Evolutionary conservation across 495 filamentous ascomycete species (phyloP).

Genomic region (Penicillium antarcticum): DNA sequence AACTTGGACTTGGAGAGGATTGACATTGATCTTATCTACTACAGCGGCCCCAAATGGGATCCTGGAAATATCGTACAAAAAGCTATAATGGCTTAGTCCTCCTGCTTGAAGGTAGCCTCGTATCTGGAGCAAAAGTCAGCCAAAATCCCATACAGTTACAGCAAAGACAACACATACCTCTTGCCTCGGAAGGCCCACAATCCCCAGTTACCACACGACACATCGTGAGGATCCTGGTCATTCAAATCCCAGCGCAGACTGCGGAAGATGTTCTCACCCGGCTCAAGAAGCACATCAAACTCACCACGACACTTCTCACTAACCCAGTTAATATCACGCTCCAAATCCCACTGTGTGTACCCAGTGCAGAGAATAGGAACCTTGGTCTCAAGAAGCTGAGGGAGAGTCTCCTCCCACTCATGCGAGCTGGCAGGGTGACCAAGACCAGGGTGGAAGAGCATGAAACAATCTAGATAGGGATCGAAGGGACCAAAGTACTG

Average conservation of each 20-base stretch:
- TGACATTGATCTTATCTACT: constrained; percentile 10
- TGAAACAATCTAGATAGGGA: constrained; percentile 94
- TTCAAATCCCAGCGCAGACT: constrained; percentile 97
- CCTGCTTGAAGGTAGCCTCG: constrained; percentile 35
- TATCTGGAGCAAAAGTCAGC: constrained; percentile 29
- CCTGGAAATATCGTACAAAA: constrained; percentile 24
- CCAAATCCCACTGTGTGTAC: constrained; percentile 93
- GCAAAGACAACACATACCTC: constrained; percentile 59
- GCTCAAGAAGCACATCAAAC: constrained; percentile 86
- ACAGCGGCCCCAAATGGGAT: neutral
- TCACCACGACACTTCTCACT: constrained; percentile 78
- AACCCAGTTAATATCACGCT: constrained; percentile 86
- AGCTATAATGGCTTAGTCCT: constrained; percentile 3
- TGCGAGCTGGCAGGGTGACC: constrained; percentile 89
- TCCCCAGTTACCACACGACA: constrained; percentile 95
- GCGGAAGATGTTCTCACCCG: constrained; percentile 90
- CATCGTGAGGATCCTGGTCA: constrained; percentile 89
- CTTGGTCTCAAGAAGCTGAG: constrained; percentile 89
- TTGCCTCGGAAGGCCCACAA: constrained; percentile 96
- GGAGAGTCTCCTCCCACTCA: constrained; percentile 90
- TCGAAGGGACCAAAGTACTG: constrained; percentile 89
- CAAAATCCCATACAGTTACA: neutral
- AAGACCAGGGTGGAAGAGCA: constrained; percentile 93
- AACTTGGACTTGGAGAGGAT: constrained; percentile 5
- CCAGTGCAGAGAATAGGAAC: constrained; percentile 89